Base-by-base conservation (phyloP, 106 monocot genomes). In the Iris macrosiphon region DNA sequence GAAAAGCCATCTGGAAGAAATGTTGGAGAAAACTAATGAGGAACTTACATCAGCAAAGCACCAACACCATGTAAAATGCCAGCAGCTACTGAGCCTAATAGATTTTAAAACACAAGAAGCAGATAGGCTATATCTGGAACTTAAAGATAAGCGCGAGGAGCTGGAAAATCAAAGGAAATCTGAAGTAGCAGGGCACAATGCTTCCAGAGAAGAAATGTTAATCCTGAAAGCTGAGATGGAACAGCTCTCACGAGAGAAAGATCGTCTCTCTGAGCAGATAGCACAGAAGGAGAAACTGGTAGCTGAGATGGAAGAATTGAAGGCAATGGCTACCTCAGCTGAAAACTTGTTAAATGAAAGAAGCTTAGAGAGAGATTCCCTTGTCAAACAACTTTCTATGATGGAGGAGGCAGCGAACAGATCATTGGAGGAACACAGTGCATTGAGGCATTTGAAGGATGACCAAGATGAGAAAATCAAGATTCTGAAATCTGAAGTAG, bases 91-190 rank as follows among this genome's bases (percentile, higher is more conserved):
- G 25, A 55, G 28, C 48, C 66, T 91, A 51, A 33, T 81, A 56
- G 78, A 80, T 61, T 80, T 84, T 34, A 84, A 92, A 59, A 84
- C 77, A 52, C 68, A 73, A 45, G 79, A 87, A 69, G 72, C 63
- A 17, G 78, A 91, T 57, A 72, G 59, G 34, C 71, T 99, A 26
- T 3, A 27, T 7, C n/a, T 42, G 41, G 69, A 84, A 61, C 66
- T 91, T 7, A 80, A 79, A 53, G 51, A 68, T 16, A 83, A 72
- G 51, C 32, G 34, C 12, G 71, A 87, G 22, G 91, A 83, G 31
- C 58, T 91, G 14, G 72, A 92, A 32, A 71, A 64, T 46, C 69
- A 70, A 41, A 87, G 68, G 56, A 62, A 49, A 56, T 66, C 52
- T 49, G 65, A 61, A 37, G 76, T 70, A 22, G 63, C 34, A 61